Evolutionary conservation across 176 grass and related monocot species (phyloP).

Genomic region (Phyllostachys edulis): DNA sequence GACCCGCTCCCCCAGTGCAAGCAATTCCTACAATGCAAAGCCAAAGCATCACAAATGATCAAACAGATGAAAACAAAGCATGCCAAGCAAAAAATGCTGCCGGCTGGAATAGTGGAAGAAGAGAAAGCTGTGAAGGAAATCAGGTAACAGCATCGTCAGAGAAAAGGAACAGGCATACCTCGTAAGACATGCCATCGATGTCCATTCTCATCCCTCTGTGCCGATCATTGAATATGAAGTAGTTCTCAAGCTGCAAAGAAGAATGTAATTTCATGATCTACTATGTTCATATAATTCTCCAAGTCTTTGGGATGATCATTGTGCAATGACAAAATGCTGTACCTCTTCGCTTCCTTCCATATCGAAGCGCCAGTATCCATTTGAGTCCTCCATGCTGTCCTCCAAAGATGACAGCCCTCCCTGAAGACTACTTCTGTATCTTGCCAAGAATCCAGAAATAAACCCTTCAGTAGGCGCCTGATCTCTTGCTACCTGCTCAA

Average conservation of each 20-base stretch:
- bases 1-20: constrained; percentile 71
- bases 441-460: constrained; percentile 40
- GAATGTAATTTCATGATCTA: constrained; percentile 1
- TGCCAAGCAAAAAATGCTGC: background rate
- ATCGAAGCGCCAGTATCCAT: constrained; percentile 56
- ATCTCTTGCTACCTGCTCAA: constrained; percentile 36
- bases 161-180: constrained; percentile 45
- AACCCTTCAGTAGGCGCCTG: constrained; percentile 32
- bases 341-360: constrained; percentile 61
- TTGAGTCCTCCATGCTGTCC: constrained; percentile 45
- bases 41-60: background rate
- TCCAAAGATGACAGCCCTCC: constrained; percentile 33
- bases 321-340: background rate
- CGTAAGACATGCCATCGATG: constrained; percentile 90
- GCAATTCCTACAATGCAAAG: constrained; percentile 55
- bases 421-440: constrained; percentile 40
- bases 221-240: constrained; percentile 53
- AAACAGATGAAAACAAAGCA: background rate
- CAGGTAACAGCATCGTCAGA: background rate
- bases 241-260: constrained; percentile 52
- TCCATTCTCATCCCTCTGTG: constrained; percentile 91
- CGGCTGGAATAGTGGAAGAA: background rate
- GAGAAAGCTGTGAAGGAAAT: background rate
- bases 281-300: background rate
- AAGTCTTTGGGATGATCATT: background rate